phyloP scores from a whole-genome alignment of 2,329 filamentous ascomycete genomes.

The Metarhizium brunneum region DNA sequence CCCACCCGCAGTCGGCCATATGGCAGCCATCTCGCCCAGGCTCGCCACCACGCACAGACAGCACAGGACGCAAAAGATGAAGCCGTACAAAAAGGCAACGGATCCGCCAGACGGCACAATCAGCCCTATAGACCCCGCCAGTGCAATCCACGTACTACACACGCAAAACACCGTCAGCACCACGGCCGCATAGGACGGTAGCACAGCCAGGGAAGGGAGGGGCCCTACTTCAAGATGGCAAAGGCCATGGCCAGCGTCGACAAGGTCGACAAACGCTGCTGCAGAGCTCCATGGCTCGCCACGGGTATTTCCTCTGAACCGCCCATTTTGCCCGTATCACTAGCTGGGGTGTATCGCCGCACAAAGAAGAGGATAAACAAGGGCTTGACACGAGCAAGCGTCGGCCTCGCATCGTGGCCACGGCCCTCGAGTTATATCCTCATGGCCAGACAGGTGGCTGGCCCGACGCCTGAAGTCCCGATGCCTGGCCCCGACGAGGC shows the following conservation, averaged over 20 bases:
- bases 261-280: slow-evolving; percentile 23
- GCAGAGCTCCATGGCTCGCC: slow-evolving; percentile 10
- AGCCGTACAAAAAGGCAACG: slow-evolving; percentile 33
- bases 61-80: slow-evolving; percentile 35
- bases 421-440: neutral
- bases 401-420: too few relatives aligned
- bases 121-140: slow-evolving; percentile 33
- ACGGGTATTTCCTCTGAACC: neutral
- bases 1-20: slow-evolving; percentile 37
- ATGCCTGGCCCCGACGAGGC: too few relatives aligned
- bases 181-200: neutral
- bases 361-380: too few relatives aligned
- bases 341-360: neutral
- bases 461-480: too few relatives aligned
- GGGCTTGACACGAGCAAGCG: too few relatives aligned
- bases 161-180: neutral
- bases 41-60: slow-evolving; percentile 32
- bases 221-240: slow-evolving; percentile 30
- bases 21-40: slow-evolving; percentile 31
- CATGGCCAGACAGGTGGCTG: neutral
- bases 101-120: slow-evolving; percentile 32
- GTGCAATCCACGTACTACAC: slow-evolving; percentile 22
- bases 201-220: neutral
- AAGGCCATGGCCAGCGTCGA: slow-evolving; percentile 30
- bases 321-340: neutral